Evolutionary conservation across 2,329 filamentous ascomycete genomes (phyloP).

Genomic region (Paraphaeosphaeria sporulosa): DNA sequence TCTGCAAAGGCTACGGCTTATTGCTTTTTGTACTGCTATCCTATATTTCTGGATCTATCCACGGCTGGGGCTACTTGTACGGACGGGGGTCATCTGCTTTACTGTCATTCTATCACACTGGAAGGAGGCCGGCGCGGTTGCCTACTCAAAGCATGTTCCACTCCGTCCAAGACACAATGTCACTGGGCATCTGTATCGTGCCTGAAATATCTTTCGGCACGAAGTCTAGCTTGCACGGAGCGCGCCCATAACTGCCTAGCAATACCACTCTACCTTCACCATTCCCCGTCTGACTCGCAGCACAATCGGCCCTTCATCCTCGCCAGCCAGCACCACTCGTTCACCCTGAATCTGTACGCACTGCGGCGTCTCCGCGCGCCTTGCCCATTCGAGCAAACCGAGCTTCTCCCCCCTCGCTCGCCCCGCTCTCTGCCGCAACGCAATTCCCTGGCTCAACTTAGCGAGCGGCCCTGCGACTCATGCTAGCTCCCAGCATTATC

Average conservation of each 20-base stretch:
- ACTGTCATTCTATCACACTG: background rate
- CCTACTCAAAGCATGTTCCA: background rate
- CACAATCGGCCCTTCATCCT: background rate
- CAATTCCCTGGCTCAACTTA: background rate
- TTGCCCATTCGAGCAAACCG: background rate
- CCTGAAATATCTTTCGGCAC: too few species aligned
- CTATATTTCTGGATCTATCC: background rate
- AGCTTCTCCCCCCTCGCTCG: background rate
- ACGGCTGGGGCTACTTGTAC: background rate
- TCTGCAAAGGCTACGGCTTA: constrained; percentile 3
- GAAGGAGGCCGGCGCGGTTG: background rate
- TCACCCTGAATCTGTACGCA: background rate
- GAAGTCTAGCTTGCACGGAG: too few species aligned
- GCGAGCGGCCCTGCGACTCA: background rate
- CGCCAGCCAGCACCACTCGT: background rate
- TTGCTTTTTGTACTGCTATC: constrained; percentile 5
- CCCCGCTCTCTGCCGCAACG: constrained; percentile 2
- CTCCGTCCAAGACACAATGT: background rate
- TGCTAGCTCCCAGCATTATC: background rate
- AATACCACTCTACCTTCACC: background rate
- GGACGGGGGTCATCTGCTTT: background rate
- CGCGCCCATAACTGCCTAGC: background rate
- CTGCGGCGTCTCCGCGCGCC: background rate
- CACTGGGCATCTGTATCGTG: too few species aligned
- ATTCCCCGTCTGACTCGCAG: background rate